Evolutionary conservation across 768 basidiomycete species (phyloP).

Genomic region (Suillus occidentalis): DNA sequence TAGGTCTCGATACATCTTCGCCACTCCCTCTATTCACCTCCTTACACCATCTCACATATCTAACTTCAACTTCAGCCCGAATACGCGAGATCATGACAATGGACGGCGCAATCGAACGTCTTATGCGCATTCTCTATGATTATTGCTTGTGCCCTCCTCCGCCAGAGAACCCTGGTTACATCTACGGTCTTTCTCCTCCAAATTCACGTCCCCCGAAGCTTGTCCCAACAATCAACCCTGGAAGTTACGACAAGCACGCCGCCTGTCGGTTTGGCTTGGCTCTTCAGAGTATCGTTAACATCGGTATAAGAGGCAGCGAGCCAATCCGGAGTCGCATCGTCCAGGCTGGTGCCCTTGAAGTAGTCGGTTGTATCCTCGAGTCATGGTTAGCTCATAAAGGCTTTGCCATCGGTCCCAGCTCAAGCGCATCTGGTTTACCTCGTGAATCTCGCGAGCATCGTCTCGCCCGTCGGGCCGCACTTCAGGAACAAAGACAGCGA

Average conservation of each 20-base stretch:
- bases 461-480: conserved; percentile 57
- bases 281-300: conserved; percentile 96
- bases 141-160: conserved; percentile 83
- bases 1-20: conserved; percentile 55
- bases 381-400: conserved; percentile 90
- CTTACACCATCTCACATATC: conserved; percentile 91
- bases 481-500: conserved; percentile 54
- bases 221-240: conserved; percentile 63
- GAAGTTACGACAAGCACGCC: conserved; percentile 75
- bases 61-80: conserved; percentile 94
- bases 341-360: conserved; percentile 90
- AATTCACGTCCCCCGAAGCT: conserved; percentile 54
- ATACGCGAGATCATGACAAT: conserved; percentile 98
- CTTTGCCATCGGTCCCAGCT: conserved; percentile 80
- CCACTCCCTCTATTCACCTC: conserved; percentile 85
- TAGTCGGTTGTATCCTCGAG: conserved; percentile 91
- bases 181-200: conserved; percentile 78
- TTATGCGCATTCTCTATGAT: conserved; percentile 88
- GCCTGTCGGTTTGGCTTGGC: conserved; percentile 90
- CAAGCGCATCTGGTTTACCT: conserved; percentile 71
- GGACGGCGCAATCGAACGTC: conserved; percentile 95
- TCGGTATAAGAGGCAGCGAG: conserved; percentile 94
- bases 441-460: conserved; percentile 77
- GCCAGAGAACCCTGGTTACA: conserved; percentile 70
- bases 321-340: conserved; percentile 89